phyloP scores from a whole-genome alignment of 2,329 filamentous ascomycete genomes.

The Diatrype stigma region DNA sequence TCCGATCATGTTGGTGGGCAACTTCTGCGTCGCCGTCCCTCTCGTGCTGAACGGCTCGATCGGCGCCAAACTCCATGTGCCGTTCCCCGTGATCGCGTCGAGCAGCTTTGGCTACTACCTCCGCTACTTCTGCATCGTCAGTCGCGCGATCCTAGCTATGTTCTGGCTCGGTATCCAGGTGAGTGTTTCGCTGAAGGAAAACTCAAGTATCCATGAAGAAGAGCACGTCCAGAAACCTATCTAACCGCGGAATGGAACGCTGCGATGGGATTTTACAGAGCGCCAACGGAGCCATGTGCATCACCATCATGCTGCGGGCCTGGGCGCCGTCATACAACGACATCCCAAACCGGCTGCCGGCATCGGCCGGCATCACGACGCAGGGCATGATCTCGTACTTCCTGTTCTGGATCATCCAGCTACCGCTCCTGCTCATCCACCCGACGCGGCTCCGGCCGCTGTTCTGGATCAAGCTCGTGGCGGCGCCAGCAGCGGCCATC shows the following conservation, averaged over 20 bases:
- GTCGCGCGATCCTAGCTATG: constrained; percentile 40
- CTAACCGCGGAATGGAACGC: not conserved
- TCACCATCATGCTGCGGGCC: constrained; percentile 39
- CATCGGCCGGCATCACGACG: constrained; percentile 48
- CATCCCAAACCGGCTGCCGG: constrained; percentile 48
- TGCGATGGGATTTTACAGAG: constrained; percentile 44
- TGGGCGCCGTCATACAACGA: constrained; percentile 52
- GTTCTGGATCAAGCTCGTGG: constrained; percentile 45
- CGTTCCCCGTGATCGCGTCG: constrained; percentile 41
- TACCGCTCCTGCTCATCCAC: constrained; percentile 27
- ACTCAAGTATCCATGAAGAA: no score
- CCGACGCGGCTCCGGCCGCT: constrained; percentile 34
- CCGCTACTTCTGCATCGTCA: constrained; percentile 34
- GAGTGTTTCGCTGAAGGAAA: no score
- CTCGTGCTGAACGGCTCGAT: constrained; percentile 46
- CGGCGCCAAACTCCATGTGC: constrained; percentile 42
- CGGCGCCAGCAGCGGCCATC: constrained; percentile 56
- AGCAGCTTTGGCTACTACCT: constrained; percentile 44
- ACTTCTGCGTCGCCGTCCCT: constrained; percentile 53
- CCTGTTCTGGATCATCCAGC: constrained; percentile 45
- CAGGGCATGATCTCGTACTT: constrained; percentile 47
- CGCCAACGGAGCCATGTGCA: constrained; percentile 53
- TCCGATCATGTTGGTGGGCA: constrained; percentile 50
- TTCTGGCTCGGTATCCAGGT: constrained; percentile 57
- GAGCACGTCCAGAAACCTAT: no score